These are phyloP conservation scores for Globisporangium uncinulatum DNA, from an alignment of 352 stramenopile genomes.

Conservation along the genomic window DNA sequence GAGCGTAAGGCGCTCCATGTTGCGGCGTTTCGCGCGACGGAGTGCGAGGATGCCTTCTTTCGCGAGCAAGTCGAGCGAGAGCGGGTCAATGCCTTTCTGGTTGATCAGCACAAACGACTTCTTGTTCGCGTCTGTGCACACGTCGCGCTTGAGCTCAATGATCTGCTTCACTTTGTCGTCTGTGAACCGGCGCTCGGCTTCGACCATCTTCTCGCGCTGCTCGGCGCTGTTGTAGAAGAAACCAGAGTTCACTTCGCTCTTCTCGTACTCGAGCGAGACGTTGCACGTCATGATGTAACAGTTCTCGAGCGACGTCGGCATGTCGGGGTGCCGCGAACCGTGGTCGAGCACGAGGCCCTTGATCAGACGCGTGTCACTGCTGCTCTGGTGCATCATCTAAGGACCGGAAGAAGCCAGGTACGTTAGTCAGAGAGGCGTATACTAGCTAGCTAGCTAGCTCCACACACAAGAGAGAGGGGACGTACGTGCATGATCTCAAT, in stretches of 20 bases:
- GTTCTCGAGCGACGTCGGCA: constrained; percentile 96
- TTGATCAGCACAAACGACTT: constrained; percentile 99
- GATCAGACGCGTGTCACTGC: constrained; percentile 91
- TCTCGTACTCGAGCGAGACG: constrained; percentile 99
- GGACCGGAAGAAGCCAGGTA: neutral
- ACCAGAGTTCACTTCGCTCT: constrained; percentile 97
- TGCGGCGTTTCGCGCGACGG: constrained; percentile 97
- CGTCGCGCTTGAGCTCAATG: constrained; percentile 98
- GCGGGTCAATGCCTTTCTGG: constrained; percentile 99
- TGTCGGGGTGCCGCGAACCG: constrained; percentile 97
- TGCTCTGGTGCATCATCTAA: constrained; percentile 96
- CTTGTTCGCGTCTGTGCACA: constrained; percentile 95
- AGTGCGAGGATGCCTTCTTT: constrained; percentile 99
- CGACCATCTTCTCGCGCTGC: constrained; percentile 97
- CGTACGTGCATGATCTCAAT: constrained; percentile 98
- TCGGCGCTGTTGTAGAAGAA: constrained; percentile 99
- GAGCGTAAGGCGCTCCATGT: constrained; percentile 99
- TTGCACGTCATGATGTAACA: constrained; percentile 99
- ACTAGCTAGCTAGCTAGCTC: neutral
- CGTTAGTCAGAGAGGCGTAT: neutral
- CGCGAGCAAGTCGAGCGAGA: constrained; percentile 98
- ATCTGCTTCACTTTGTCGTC: constrained; percentile 96
- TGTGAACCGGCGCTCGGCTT: constrained; percentile 93
- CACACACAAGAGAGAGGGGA: constrained; percentile 5
- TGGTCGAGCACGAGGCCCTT: constrained; percentile 98